A percentile compares a stretch with the other conserved stretches of the same genome.
Evolutionary conservation across 176 grass and related monocot genomes (phyloP).

Genomic region (Thinopyrum elongatum): DNA sequence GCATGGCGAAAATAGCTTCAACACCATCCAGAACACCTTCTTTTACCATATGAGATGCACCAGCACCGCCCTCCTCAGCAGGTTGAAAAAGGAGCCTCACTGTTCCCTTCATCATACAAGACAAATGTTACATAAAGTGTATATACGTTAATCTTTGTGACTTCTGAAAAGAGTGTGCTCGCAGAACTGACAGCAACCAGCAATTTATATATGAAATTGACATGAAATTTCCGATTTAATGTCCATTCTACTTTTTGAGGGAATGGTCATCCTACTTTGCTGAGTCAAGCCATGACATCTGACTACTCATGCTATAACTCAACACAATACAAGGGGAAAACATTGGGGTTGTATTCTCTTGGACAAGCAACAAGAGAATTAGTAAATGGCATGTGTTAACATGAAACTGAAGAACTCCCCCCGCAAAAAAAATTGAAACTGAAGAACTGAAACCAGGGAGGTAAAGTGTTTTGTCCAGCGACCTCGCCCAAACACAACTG

Average conservation of each 20-base stretch:
- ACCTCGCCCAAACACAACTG: not conserved
- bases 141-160: not conserved
- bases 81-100: slow-evolving; percentile 94
- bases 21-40: slow-evolving; percentile 64
- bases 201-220: not conserved
- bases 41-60: slow-evolving; percentile 87
- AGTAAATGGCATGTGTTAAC: not conserved
- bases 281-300: not conserved
- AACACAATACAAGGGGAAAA: not conserved
- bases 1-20: slow-evolving; percentile 84
- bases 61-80: slow-evolving; percentile 91
- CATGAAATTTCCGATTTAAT: not conserved
- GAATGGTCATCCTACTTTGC: not conserved
- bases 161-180: not conserved
- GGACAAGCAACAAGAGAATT: not conserved
- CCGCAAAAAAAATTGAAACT: too few relatives aligned
- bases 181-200: not conserved
- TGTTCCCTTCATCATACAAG: slow-evolving; percentile 61
- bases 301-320: not conserved
- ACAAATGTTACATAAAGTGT: slow-evolving; percentile 9
- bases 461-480: not conserved
- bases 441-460: not conserved
- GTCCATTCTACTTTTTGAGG: not conserved
- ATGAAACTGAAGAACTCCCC: not conserved
- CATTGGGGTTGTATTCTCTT: not conserved